Conservation (phyloP, 495 filamentous ascomycete species). For the Neurospora sp. region DNA sequence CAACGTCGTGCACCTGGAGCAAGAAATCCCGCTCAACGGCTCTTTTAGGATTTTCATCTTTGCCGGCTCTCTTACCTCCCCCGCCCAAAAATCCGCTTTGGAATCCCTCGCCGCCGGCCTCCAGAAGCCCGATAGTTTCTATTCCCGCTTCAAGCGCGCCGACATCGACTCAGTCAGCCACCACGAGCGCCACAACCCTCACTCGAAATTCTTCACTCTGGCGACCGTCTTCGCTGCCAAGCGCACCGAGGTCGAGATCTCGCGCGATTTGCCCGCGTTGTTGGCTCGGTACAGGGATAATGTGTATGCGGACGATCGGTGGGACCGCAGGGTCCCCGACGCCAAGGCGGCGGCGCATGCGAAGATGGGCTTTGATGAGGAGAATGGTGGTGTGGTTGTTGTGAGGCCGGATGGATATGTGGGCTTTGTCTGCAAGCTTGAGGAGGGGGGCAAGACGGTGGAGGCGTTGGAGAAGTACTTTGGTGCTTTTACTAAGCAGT, state of each 20-base stretch:
- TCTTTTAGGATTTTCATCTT: constrained; percentile 81
- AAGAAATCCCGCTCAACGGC: constrained; percentile 79
- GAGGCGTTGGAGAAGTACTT: constrained; percentile 83
- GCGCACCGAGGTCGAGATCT: constrained; percentile 55
- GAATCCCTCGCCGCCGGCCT: constrained; percentile 46
- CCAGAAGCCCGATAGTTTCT: constrained; percentile 50
- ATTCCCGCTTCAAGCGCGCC: constrained; percentile 47
- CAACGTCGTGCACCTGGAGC: constrained; percentile 79
- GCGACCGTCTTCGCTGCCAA: constrained; percentile 59
- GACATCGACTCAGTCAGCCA: constrained; percentile 58
- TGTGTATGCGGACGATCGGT: constrained; percentile 78
- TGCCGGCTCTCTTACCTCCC: constrained; percentile 54
- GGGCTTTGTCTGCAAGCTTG: constrained; percentile 59
- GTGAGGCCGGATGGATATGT: constrained; percentile 83
- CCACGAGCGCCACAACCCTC: constrained; percentile 74
- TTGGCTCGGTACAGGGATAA: constrained; percentile 69
- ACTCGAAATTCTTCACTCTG: constrained; percentile 70
- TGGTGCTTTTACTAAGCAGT: constrained; percentile 47
- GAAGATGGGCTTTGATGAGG: constrained; percentile 71
- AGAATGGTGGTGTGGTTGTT: constrained; percentile 67
- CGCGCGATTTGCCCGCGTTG: constrained; percentile 51
- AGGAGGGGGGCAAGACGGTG: constrained; percentile 65
- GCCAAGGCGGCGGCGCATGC: constrained; percentile 68
- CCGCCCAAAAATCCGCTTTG: constrained; percentile 29
- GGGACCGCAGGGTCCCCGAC: constrained; percentile 58